phyloP scores from a whole-genome alignment of 1,284 basidiomycete species.

The Naganishia liquefaciens region DNA sequence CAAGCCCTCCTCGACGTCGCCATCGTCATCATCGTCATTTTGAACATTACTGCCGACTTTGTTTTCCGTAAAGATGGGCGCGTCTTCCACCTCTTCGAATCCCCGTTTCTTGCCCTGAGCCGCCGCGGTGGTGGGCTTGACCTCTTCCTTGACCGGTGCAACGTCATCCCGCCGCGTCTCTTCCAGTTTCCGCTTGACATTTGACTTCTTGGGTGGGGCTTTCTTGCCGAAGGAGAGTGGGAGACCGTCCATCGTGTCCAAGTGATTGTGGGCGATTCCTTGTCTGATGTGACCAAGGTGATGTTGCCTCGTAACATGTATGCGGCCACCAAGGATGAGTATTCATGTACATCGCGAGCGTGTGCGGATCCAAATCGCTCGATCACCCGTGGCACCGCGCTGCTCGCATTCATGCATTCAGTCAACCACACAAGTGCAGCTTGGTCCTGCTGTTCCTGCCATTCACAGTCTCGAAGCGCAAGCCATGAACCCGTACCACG shows the following conservation, averaged over 20 bases:
- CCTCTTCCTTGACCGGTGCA: background rate
- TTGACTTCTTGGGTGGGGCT: conserved; percentile 39
- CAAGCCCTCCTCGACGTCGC: conserved; percentile 36
- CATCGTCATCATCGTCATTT: conserved; percentile 38
- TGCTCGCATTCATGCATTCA: too few species aligned
- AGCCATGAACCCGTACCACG: background rate
- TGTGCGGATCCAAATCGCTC: too few species aligned
- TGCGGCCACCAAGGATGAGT: too few species aligned
- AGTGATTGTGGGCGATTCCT: background rate
- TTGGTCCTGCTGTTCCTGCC: too few species aligned
- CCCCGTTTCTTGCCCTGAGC: conserved; percentile 3
- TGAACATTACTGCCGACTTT: background rate
- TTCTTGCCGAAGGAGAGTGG: conserved; percentile 56
- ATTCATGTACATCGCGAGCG: too few species aligned
- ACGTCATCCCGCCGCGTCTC: conserved; percentile 45
- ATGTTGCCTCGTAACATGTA: too few species aligned
- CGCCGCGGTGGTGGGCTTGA: background rate
- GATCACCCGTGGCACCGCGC: too few species aligned
- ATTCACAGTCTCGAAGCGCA: too few species aligned
- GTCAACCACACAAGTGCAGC: too few species aligned
- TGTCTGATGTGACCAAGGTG: too few species aligned
- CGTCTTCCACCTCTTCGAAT: conserved; percentile 25
- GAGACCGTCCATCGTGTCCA: conserved; percentile 47
- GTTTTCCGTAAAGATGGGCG: background rate
- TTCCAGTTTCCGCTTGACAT: conserved; percentile 47